Evolutionary conservation across 2,329 filamentous ascomycete genomes (phyloP).

Genomic region (Exserohilum rostratum): DNA sequence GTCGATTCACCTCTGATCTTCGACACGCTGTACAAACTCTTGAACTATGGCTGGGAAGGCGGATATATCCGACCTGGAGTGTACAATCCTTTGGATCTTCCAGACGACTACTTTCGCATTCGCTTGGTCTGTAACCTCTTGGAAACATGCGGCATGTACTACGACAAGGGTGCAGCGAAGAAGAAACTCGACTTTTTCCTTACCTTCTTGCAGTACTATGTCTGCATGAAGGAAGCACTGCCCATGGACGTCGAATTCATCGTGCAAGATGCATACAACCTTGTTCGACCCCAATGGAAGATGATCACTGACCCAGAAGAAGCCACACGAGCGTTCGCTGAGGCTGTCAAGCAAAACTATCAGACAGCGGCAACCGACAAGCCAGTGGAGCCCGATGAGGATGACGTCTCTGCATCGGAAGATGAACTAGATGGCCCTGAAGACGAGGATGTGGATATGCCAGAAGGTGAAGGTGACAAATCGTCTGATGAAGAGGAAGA

Average conservation of each 20-base stretch:
- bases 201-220: constrained; percentile 96
- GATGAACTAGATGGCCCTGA: constrained; percentile 67
- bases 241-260: constrained; percentile 99
- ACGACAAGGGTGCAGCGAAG: constrained; percentile 88
- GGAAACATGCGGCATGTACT: constrained; percentile 95
- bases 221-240: constrained; percentile 83
- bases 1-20: constrained; percentile 95
- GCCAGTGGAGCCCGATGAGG: constrained; percentile 72
- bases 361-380: constrained; percentile 77
- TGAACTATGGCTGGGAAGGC: constrained; percentile 86
- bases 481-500: constrained; percentile 61
- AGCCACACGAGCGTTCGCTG: constrained; percentile 80
- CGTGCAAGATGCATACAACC: constrained; percentile 85
- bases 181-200: constrained; percentile 99
- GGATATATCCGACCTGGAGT: constrained; percentile 81
- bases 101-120: constrained; percentile 95
- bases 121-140: constrained; percentile 86
- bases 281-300: constrained; percentile 92
- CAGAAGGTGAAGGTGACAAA: constrained; percentile 62
- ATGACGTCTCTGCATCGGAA: constrained; percentile 74
- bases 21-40: constrained; percentile 90
- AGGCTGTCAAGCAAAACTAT: constrained; percentile 89
- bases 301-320: constrained; percentile 80
- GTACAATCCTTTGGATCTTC: constrained; percentile 78
- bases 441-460: constrained; percentile 49